Conservation (phyloP, 306 rosid genomes). For the Ziziphus jujuba region DNA sequence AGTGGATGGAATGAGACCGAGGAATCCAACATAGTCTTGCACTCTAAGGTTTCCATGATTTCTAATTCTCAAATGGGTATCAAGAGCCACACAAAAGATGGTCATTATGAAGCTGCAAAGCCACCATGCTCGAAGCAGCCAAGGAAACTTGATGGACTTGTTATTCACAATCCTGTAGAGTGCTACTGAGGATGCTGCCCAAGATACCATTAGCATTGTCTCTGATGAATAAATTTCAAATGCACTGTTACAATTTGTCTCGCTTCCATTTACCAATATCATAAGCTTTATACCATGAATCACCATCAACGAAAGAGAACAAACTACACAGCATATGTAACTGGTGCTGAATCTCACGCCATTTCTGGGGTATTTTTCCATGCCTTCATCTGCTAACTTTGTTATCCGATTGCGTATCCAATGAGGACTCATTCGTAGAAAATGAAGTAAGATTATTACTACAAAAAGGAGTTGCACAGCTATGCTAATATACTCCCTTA, state of each 20-base stretch:
- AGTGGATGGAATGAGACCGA: slow-evolving; percentile 54
- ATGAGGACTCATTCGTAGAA: slow-evolving; percentile 22
- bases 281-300: slow-evolving; percentile 43
- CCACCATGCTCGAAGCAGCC: slow-evolving; percentile 91
- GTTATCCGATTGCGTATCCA: slow-evolving; percentile 26
- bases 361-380: slow-evolving; percentile 25
- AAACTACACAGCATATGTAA: slow-evolving; percentile 50
- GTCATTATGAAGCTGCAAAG: slow-evolving; percentile 54
- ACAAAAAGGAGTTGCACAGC: slow-evolving; percentile 54
- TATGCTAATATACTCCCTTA: slow-evolving; percentile 60
- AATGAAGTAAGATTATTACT: slow-evolving; percentile 37
- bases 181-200: slow-evolving; percentile 45
- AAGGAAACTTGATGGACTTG: slow-evolving; percentile 48
- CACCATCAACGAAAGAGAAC: slow-evolving; percentile 44
- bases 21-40: slow-evolving; percentile 54
- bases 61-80: slow-evolving; percentile 34
- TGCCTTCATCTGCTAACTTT: slow-evolving; percentile 31
- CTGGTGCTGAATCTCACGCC: slow-evolving; percentile 36
- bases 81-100: slow-evolving; percentile 36
- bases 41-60: slow-evolving; percentile 30
- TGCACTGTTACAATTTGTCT: slow-evolving; percentile 44
- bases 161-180: slow-evolving; percentile 34
- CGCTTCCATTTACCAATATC: slow-evolving; percentile 42
- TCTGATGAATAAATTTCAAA: slow-evolving; percentile 51
- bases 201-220: slow-evolving; percentile 47